Evolutionary conservation across 176 grass and related monocot genomes (phyloP), one percentile per base, ranked within the genome.

Genomic region (Avena insularis): DNA sequence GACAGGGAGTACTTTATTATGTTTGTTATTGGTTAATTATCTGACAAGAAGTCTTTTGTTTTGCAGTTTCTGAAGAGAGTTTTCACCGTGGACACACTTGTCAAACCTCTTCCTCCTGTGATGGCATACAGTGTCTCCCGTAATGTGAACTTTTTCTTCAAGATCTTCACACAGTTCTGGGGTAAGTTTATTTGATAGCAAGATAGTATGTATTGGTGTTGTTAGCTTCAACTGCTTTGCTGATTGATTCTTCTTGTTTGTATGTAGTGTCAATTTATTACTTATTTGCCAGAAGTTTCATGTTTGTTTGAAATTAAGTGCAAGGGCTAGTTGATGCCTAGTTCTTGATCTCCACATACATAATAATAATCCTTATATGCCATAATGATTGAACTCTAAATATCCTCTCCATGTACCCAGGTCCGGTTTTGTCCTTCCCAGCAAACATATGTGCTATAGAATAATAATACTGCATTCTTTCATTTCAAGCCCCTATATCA

Each of bases 161-260:
- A 89, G 71, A 99, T 99, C 69, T 99, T 99, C 89, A 99, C 97
- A 14, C 94, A 96, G 86, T 96, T 99, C 82, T 96, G 92, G 90
- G 97, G 97, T 99, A 91, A 92, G 90, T 71, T 89, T 17, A 46
- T 3, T 40, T 79, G 48, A 78, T 83, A 87, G 51, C 59, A 84
- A 78, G 16, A 88, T 88, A 29, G 69, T 69, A 84, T 88, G 12
- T 49, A 15, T 40, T 20, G 56, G 17, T 64, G 10, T 19, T 79
- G 23, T 13, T 83, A 40, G 5, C 16, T 23, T 50, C 31, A 68
- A 19, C 12, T 79, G 8, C 16, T 90, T 80, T 54, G 81, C 67
- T 71, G 10, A 78, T 76, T 47, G 65, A 51, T 56, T 84, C 46
- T 47, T 10, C 46, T 71, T 79, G 54, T 23, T 58, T 63, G 15